phyloP scores from a whole-genome alignment of 768 basidiomycete species.

The Leucocoprinus leucothites region DNA sequence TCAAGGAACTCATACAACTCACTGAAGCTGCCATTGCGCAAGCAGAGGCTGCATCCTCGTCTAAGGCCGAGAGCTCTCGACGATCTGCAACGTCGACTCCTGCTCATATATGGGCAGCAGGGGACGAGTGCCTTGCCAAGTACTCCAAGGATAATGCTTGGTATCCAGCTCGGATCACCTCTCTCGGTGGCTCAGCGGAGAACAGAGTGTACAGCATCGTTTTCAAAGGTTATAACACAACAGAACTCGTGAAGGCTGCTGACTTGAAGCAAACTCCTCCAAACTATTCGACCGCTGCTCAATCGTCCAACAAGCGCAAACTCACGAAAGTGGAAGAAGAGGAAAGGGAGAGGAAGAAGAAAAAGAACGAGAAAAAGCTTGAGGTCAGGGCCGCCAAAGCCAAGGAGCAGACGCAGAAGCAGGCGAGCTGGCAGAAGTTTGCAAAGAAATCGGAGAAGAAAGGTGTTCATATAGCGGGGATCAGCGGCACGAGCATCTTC shows the following conservation, averaged over 20 bases:
- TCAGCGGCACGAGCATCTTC: conserved; percentile 88
- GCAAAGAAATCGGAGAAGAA: conserved; percentile 94
- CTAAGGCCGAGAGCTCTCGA: conserved; percentile 33
- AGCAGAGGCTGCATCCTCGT: conserved; percentile 46
- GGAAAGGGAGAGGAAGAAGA: conserved; percentile 86
- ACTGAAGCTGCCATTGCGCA: conserved; percentile 71
- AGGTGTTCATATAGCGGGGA: conserved; percentile 86
- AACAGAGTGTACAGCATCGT: conserved; percentile 86
- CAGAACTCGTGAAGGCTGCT: conserved; percentile 73
- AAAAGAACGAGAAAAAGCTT: conserved; percentile 93
- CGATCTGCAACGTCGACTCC: conserved; percentile 38
- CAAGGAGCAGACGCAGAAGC: conserved; percentile 82
- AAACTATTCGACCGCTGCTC: conserved; percentile 44
- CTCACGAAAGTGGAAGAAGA: conserved; percentile 78
- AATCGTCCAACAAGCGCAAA: conserved; percentile 70
- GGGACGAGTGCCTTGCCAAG: conserved; percentile 83
- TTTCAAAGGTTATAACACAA: conserved; percentile 90
- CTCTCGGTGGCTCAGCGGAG: conserved; percentile 76
- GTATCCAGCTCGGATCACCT: conserved; percentile 88
- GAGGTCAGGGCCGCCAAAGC: conserved; percentile 82
- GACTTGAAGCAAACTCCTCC: conserved; percentile 70
- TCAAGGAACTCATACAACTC: conserved; percentile 80
- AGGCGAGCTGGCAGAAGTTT: conserved; percentile 92
- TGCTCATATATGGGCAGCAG: conserved; percentile 65
- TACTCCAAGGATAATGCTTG: conserved; percentile 82